Conservation (phyloP, 495 filamentous ascomycete genomes). For the Tuber aestivum region DNA sequence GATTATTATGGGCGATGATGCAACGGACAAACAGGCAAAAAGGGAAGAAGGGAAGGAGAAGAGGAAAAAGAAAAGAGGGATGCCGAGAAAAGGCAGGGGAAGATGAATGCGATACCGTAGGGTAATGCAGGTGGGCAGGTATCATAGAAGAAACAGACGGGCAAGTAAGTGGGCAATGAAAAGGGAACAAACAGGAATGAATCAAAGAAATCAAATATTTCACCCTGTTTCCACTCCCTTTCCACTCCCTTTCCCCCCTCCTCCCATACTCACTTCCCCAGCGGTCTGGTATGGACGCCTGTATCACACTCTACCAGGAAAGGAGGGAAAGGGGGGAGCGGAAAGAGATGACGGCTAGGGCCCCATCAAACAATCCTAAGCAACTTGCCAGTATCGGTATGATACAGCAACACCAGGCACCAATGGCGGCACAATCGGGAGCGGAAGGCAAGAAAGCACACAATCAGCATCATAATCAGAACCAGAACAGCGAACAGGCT, state of each 20-base stretch:
- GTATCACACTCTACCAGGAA: background rate
- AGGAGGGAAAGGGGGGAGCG: background rate
- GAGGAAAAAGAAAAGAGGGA: constrained; percentile 3
- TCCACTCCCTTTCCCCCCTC: background rate
- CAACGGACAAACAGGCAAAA: constrained; percentile 1
- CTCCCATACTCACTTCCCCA: background rate
- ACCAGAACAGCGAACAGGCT: background rate
- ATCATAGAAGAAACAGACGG: background rate
- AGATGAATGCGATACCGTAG: background rate
- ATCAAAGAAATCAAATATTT: background rate
- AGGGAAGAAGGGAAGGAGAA: background rate
- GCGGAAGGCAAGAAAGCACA: background rate
- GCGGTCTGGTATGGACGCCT: background rate
- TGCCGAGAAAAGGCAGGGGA: background rate
- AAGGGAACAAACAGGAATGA: background rate
- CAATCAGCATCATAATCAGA: constrained; percentile 16
- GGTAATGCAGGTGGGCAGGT: background rate
- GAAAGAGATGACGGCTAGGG: background rate
- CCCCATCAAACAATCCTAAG: background rate
- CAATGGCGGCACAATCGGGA: background rate
- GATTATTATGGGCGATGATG: background rate
- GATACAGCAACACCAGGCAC: background rate
- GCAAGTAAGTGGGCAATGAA: background rate
- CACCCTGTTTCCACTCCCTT: background rate
- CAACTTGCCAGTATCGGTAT: background rate